Conservation (phyloP, 257 asterid species). For the Solanum piurae region DNA sequence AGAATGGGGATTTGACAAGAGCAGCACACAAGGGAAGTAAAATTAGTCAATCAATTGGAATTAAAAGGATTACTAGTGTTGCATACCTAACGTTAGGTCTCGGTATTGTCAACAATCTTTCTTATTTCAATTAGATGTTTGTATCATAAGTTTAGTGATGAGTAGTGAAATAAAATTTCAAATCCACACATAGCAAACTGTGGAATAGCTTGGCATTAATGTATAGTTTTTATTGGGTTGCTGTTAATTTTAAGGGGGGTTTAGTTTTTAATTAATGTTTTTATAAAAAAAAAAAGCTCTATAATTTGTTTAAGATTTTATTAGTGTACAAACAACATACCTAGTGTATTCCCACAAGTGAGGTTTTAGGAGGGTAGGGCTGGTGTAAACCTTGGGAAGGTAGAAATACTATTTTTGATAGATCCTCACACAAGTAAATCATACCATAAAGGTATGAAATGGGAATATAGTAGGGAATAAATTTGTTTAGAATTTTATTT, state of each 20-base stretch:
- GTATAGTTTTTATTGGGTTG: background rate
- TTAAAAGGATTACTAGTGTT: background rate
- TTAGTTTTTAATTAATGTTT: background rate
- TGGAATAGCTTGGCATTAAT: background rate
- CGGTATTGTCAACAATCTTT: background rate
- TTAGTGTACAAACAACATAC: background rate
- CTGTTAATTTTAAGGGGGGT: background rate
- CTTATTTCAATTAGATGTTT: background rate
- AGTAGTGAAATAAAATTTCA: background rate
- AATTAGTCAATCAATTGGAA: background rate
- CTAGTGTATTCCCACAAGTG: background rate
- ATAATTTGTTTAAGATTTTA: background rate
- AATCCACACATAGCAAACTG: background rate
- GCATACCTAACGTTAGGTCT: background rate
- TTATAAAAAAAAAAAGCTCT: background rate
- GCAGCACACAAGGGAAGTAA: background rate
- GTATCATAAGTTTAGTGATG: background rate
- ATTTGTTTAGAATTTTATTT: background rate
- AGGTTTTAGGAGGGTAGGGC: background rate
- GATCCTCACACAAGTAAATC: background rate
- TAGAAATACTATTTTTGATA: too few species aligned
- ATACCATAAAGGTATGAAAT: background rate
- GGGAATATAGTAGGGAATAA: background rate
- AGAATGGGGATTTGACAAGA: background rate
- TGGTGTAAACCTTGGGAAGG: background rate